Evolutionary conservation across 805 yeast species (phyloP).

Genomic region (Starmerella lactis-condensi): DNA sequence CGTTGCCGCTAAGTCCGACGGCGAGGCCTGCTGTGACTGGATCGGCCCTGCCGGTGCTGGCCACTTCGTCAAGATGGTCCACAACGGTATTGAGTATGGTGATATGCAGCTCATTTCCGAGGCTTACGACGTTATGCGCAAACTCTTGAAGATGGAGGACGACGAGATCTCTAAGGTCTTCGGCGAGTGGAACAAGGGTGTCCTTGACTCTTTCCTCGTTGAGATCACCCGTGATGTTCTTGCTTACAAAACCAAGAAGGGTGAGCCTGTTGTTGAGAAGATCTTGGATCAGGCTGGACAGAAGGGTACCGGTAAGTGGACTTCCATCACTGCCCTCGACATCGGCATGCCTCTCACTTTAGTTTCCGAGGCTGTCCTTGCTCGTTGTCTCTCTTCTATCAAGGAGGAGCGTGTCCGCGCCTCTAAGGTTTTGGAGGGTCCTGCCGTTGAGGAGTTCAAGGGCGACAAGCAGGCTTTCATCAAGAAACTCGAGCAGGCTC

Average conservation of each 20-base stretch:
- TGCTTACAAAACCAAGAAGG: conserved; percentile 74
- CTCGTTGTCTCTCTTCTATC: conserved; percentile 87
- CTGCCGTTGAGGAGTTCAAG: conserved; percentile 30
- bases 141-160: conserved; percentile 77
- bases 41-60: conserved; percentile 99
- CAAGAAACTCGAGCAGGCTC: conserved; percentile 91
- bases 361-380: conserved; percentile 96
- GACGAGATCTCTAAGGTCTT: conserved; percentile 88
- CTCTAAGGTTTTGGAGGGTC: conserved; percentile 61
- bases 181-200: conserved; percentile 90
- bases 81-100: conserved; percentile 99
- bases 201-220: conserved; percentile 85
- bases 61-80: conserved; percentile 98
- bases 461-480: conserved; percentile 69
- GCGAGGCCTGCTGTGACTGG: conserved; percentile 99
- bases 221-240: conserved; percentile 94
- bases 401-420: conserved; percentile 84
- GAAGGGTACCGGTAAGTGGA: conserved; percentile 99
- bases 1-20: conserved; percentile 88
- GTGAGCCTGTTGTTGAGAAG: conserved; percentile 87
- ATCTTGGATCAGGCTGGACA: conserved; percentile 94
- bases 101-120: conserved; percentile 98
- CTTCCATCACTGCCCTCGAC: conserved; percentile 93
- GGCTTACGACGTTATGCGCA: conserved; percentile 90
- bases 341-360: conserved; percentile 96